Evolutionary conservation across 164 flowering plant genomes (phyloP).

Genomic region (Houttuynia cordata): DNA sequence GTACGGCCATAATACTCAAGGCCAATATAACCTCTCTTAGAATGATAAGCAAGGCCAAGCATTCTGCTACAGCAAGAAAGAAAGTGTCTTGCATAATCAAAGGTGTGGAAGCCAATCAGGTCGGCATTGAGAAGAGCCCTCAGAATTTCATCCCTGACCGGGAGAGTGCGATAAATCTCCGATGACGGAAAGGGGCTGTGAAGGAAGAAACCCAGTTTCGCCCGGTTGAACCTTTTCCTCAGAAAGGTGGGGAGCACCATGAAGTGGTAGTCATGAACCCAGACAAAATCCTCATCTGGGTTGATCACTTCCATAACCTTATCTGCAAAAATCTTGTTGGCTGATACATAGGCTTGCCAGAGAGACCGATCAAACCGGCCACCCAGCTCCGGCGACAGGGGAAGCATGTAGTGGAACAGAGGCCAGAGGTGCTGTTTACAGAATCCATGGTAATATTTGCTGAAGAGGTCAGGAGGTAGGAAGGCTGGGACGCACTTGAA

Average conservation of each 20-base stretch:
- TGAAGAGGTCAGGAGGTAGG: constrained; percentile 43
- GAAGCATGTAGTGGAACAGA: constrained; percentile 72
- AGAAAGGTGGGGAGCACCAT: constrained; percentile 9
- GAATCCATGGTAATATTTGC: constrained; percentile 52
- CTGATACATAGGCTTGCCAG: constrained; percentile 75
- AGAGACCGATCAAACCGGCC: constrained; percentile 52
- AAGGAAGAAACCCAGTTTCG: constrained; percentile 10
- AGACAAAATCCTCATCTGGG: constrained; percentile 67
- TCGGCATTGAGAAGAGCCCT: constrained; percentile 10
- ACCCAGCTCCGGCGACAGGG: constrained; percentile 47
- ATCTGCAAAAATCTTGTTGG: constrained; percentile 57
- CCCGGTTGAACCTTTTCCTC: constrained; percentile 8
- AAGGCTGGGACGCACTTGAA: constrained; percentile 68
- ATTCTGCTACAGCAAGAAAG: constrained; percentile 73
- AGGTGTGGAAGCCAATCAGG: constrained; percentile 63
- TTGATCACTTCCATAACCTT: constrained; percentile 63
- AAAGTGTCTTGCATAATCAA: constrained; percentile 75
- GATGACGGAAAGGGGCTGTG: constrained; percentile 11
- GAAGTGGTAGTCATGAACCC: constrained; percentile 58
- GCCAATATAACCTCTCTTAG: constrained; percentile 68
- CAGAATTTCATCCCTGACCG: constrained; percentile 12
- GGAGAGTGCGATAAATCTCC: constrained; percentile 15
- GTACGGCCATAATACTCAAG: constrained; percentile 66
- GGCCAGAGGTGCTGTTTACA: constrained; percentile 76
- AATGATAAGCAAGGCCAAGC: constrained; percentile 67